A percentile compares a stretch with the other conserved stretches of the same genome.
Evolutionary conservation across 1,139 yeast genomes (phyloP).

Genomic region (Kurtzmaniella natalensis): DNA sequence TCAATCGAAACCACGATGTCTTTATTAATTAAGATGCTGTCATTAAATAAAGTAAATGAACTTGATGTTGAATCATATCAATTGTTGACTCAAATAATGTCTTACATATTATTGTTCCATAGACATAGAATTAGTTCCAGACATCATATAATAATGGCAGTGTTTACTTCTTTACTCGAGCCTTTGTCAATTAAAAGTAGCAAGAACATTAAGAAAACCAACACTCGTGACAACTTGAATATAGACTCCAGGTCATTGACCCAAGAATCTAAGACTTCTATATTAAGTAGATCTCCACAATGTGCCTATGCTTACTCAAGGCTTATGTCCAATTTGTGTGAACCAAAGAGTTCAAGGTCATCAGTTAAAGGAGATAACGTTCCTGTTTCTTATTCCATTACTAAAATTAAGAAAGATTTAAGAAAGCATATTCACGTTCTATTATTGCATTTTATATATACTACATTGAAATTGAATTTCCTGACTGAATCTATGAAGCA

Average conservation of each 20-base stretch:
- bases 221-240: background rate
- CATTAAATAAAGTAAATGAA: constrained; percentile 12
- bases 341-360: constrained; percentile 41
- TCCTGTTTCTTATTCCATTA: constrained; percentile 45
- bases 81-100: constrained; percentile 40
- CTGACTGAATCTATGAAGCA: constrained; percentile 44
- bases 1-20: constrained; percentile 51
- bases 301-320: constrained; percentile 52
- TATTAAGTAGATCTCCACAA: constrained; percentile 17
- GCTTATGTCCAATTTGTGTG: constrained; percentile 65
- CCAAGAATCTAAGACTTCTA: background rate
- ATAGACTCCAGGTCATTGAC: too few species aligned
- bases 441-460: constrained; percentile 50
- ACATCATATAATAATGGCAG: constrained; percentile 57
- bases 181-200: constrained; percentile 29
- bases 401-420: constrained; percentile 52
- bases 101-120: constrained; percentile 60
- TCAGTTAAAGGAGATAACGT: constrained; percentile 13
- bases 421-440: constrained; percentile 62
- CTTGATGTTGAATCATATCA: constrained; percentile 25
- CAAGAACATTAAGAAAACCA: too few species aligned
- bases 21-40: constrained; percentile 20
- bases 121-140: constrained; percentile 68
- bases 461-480: constrained; percentile 50
- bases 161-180: constrained; percentile 47